A percentile compares a stretch with the other conserved stretches of the same genome.
These are phyloP conservation scores for Xerocomellus intermedius DNA, from an alignment of 768 basidiomycete genomes.

Conservation along the genomic window DNA sequence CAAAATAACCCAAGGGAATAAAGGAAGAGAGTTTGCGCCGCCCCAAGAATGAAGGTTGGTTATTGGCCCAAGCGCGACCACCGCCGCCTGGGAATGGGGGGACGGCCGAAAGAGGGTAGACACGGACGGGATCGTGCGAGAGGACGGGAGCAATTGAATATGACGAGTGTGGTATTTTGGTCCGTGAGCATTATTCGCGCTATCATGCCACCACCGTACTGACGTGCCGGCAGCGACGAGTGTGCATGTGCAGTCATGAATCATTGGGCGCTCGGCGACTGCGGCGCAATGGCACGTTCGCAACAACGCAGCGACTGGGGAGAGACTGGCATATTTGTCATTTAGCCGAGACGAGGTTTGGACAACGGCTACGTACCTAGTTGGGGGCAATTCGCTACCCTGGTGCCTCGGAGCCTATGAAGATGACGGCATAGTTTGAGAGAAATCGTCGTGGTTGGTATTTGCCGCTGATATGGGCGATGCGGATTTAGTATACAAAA, in stretches of 20 bases:
- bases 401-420: conserved; percentile 17
- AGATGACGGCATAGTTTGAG: conserved; percentile 13
- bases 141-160: background rate
- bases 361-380: background rate
- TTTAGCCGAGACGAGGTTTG: background rate
- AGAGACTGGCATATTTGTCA: background rate
- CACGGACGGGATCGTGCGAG: background rate
- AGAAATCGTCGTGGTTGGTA: background rate
- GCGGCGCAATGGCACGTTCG: background rate
- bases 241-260: background rate
- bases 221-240: background rate
- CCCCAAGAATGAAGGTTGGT: background rate
- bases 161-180: background rate
- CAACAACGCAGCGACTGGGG: background rate
- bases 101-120: conserved; percentile 2
- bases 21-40: background rate
- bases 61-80: background rate
- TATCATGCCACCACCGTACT: background rate
- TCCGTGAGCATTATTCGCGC: background rate
- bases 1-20: background rate
- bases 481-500: background rate
- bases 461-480: background rate
- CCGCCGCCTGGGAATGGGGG: background rate
- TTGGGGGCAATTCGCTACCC: background rate
- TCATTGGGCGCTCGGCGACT: background rate